A percentile compares a stretch with the other conserved stretches of the same genome.
phyloP scores from a whole-genome alignment of 176 grass and related monocot species.

The Cenchrus americanus region DNA sequence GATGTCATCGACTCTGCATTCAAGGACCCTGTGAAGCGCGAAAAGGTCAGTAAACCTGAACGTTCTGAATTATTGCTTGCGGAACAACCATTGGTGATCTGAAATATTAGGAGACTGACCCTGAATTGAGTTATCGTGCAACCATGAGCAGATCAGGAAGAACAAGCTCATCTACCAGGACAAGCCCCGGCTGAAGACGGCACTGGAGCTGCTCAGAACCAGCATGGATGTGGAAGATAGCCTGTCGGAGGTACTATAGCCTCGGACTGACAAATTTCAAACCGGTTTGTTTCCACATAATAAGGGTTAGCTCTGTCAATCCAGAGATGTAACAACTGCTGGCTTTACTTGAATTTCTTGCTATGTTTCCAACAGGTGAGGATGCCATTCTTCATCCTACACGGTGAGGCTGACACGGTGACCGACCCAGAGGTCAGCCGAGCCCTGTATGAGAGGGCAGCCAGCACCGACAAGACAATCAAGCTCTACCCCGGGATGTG shows the following conservation, averaged over 20 bases:
- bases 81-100: neutral
- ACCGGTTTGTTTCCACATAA: neutral
- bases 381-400: conserved; percentile 84
- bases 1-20: conserved; percentile 88
- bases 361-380: conserved; percentile 50
- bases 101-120: neutral
- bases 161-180: conserved; percentile 96
- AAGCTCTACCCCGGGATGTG: conserved; percentile 94
- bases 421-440: conserved; percentile 91
- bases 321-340: neutral
- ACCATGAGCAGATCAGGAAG: conserved; percentile 68
- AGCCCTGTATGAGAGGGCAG: conserved; percentile 58
- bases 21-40: conserved; percentile 84
- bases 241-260: conserved; percentile 54
- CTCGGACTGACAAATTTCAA: neutral
- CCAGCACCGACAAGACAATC: conserved; percentile 80
- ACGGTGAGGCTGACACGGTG: conserved; percentile 84
- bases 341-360: neutral
- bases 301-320: neutral
- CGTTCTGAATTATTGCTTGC: neutral
- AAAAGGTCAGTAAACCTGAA: conserved; percentile 39
- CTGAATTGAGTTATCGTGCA: conserved; percentile 3
- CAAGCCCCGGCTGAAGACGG: conserved; percentile 87
- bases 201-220: conserved; percentile 78
- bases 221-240: conserved; percentile 82